phyloP scores from a whole-genome alignment of 352 stramenopile species.

The Phytopythium litorale region DNA sequence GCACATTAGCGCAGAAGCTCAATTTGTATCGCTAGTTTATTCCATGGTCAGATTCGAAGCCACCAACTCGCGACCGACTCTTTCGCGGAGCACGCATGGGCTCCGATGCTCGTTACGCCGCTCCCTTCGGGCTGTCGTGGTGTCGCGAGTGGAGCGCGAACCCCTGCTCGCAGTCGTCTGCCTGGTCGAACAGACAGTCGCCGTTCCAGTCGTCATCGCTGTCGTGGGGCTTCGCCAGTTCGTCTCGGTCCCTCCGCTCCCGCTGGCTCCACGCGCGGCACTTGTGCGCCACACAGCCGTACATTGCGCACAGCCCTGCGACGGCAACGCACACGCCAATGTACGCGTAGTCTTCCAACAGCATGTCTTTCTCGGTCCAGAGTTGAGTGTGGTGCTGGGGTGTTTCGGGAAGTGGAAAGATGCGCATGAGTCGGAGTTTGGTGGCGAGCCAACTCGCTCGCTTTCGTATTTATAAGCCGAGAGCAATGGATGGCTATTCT shows the following conservation, averaged over 20 bases:
- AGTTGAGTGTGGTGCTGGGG: background rate
- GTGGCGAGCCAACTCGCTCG: no score
- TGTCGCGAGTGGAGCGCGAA: background rate
- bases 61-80: background rate
- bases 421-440: no score
- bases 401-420: no score
- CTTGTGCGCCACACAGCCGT: slow-evolving; percentile 3
- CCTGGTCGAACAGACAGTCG: slow-evolving; percentile 1
- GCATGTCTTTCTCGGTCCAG: background rate
- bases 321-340: slow-evolving; percentile 5
- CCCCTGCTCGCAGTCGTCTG: background rate
- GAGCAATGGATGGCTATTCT: no score
- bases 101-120: background rate
- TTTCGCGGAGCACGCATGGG: background rate
- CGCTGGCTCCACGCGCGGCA: background rate
- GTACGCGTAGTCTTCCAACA: background rate
- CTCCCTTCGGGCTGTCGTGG: background rate
- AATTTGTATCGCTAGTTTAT: background rate
- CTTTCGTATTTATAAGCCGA: no score
- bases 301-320: background rate
- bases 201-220: background rate
- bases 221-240: background rate
- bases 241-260: background rate
- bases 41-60: background rate
- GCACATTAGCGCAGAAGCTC: background rate